phyloP scores from a whole-genome alignment of 208 protist genomes.

The Acanthamoeba quina region DNA sequence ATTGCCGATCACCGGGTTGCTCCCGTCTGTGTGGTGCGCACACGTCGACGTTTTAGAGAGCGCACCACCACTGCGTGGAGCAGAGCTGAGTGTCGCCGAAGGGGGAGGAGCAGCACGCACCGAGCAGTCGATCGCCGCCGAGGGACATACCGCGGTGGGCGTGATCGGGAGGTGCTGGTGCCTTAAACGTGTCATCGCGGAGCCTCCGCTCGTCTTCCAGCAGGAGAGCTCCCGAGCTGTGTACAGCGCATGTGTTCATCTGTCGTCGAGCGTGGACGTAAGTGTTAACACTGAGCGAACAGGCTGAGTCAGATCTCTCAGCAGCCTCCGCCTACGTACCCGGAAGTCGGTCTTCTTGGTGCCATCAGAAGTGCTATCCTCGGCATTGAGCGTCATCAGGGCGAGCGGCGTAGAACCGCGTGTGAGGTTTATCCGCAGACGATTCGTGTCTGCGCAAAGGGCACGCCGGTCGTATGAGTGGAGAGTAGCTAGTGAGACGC shows the following conservation, averaged over 20 bases:
- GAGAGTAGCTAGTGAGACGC: no score
- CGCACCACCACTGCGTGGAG: no score
- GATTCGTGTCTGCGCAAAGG: neutral
- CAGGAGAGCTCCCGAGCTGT: slow-evolving; percentile 69
- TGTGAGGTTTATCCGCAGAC: neutral
- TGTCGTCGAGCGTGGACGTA: neutral
- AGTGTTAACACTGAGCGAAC: neutral
- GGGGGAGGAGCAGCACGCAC: neutral
- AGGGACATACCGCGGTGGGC: neutral
- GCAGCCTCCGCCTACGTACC: neutral
- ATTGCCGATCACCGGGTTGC: slow-evolving; percentile 1
- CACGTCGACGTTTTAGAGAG: no score
- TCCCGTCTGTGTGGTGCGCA: neutral
- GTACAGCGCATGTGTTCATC: slow-evolving; percentile 75
- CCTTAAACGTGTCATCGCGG: slow-evolving; percentile 52
- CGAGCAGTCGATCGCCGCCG: slow-evolving; percentile 13
- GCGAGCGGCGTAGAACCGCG: slow-evolving; percentile 11
- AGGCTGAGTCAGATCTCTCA: neutral
- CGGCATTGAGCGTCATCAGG: slow-evolving; percentile 48
- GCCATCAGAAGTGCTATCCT: slow-evolving; percentile 23
- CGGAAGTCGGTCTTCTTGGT: slow-evolving; percentile 67
- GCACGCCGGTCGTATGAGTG: no score
- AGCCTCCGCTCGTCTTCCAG: slow-evolving; percentile 65
- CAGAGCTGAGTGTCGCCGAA: no score
- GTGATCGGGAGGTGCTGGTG: slow-evolving; percentile 1